A percentile compares a stretch with the other conserved stretches of the same genome.
Evolutionary conservation across 1,284 basidiomycete genomes (phyloP).

Genomic region (Volvariella surrecta): DNA sequence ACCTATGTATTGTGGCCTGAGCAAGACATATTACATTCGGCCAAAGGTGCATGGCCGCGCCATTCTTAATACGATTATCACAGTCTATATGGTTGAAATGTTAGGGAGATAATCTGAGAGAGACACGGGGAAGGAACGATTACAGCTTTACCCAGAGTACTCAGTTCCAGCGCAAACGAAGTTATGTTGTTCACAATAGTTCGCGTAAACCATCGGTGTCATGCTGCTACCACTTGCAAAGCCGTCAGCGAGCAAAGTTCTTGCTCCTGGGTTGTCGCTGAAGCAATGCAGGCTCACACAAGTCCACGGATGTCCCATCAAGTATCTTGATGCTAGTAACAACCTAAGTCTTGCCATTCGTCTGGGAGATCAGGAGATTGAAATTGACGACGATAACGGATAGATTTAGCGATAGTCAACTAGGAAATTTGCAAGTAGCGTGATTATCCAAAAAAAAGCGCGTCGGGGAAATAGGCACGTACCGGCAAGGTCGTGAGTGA

Average conservation of each 20-base stretch:
- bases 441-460: not conserved
- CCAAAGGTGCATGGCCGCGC: conserved; percentile 32
- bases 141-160: conserved; percentile 43
- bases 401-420: conserved; percentile 10
- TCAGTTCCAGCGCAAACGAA: conserved; percentile 61
- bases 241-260: conserved; percentile 40
- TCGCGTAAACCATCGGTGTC: conserved; percentile 58
- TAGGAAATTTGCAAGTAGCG: conserved; percentile 18
- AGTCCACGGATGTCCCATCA: conserved; percentile 16
- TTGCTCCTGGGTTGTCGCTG: conserved; percentile 44
- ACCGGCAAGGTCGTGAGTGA: conserved; percentile 27
- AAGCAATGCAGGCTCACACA: not conserved
- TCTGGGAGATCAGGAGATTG: conserved; percentile 35
- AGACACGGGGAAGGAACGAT: conserved; percentile 7
- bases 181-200: conserved; percentile 40
- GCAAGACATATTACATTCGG: conserved; percentile 58
- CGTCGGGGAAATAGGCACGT: conserved; percentile 10
- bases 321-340: conserved; percentile 64
- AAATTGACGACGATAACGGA: conserved; percentile 26
- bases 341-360: conserved; percentile 53
- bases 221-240: conserved; percentile 41
- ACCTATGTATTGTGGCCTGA: conserved; percentile 46
- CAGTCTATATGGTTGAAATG: conserved; percentile 32
- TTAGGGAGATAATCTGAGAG: conserved; percentile 4
- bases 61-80: conserved; percentile 43